Evolutionary conservation across 345 rosid genomes (phyloP), one percentile per base, ranked within the genome.

Genomic region (Nasturtium officinale): DNA sequence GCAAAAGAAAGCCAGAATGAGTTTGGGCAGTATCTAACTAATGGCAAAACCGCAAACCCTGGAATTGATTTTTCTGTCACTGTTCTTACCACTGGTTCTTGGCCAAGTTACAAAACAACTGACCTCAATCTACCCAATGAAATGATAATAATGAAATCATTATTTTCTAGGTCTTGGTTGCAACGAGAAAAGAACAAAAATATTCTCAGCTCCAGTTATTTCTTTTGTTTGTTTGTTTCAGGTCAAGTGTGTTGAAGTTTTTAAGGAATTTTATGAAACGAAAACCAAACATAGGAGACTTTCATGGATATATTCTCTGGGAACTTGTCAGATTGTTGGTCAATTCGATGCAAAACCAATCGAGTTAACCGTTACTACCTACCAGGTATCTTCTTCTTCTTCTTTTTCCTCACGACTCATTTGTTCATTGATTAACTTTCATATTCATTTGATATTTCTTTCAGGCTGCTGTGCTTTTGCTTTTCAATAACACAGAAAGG

Each of bases 21-120:
- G 45, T 92, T 92, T 70, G 85, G 71, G 77, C 80, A 76, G 5
- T 83, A 86, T 75, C 83, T 83, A 40, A n/a, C 40, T 15, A 69
- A 57, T 28, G 78, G 80, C 70, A 25, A 67, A 2, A 25, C 38
- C 33, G 62, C 69, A 62, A 72, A 77, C 74, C 85, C 82, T 10
- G 95, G 88, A 20, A 82, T 90, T 67, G 95, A 90, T 71, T 74
- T 90, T 45, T 50, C 87, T 15, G 96, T 90, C 50, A 87, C 87
- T 53, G 96, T 90, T 73, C 88, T 92, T 33, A 92, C 92, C 59
- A 85, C 92, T 33, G 88, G 90, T 35, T 87, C 82, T 71, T 92
- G 96, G 98, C 96, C 96, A 37, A 90, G 82, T 69, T 92, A 86
- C 79, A 90, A 87, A 65, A 83, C 91, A 33, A 72, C 83, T 55